phyloP scores from a whole-genome alignment of 164 flowering plant species.

The Buxus sempervirens region DNA sequence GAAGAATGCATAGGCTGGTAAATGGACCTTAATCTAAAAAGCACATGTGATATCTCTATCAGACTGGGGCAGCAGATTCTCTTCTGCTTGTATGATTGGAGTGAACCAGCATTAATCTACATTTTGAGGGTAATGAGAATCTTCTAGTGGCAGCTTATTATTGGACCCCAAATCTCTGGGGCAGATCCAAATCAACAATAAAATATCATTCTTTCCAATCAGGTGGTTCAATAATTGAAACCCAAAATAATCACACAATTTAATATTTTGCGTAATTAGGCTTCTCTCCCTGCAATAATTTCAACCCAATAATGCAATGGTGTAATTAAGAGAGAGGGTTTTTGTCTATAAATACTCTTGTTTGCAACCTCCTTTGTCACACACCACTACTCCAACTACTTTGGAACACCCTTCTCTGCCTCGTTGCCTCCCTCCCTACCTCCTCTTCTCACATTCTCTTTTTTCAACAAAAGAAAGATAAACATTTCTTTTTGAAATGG shows the following conservation, averaged over 20 bases:
- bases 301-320: constrained; percentile 5
- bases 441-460: background rate
- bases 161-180: background rate
- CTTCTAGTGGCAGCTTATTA: background rate
- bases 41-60: too few relatives aligned
- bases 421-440: background rate
- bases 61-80: too few relatives aligned
- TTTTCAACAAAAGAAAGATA: too few relatives aligned
- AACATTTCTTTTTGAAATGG: background rate
- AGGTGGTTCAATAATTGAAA: background rate
- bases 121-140: background rate
- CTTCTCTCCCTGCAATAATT: constrained; percentile 10
- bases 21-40: too few relatives aligned
- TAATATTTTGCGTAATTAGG: constrained; percentile 4
- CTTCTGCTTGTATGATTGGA: too few relatives aligned
- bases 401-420: background rate
- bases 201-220: too few relatives aligned
- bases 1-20: too few relatives aligned
- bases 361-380: background rate
- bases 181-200: background rate
- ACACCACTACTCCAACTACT: background rate
- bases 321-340: background rate
- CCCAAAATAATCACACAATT: too few relatives aligned
- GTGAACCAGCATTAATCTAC: too few relatives aligned
- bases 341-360: background rate